Conservation (phyloP, 2,329 filamentous ascomycete genomes). For the Pseudogymnoascus sp. region DNA sequence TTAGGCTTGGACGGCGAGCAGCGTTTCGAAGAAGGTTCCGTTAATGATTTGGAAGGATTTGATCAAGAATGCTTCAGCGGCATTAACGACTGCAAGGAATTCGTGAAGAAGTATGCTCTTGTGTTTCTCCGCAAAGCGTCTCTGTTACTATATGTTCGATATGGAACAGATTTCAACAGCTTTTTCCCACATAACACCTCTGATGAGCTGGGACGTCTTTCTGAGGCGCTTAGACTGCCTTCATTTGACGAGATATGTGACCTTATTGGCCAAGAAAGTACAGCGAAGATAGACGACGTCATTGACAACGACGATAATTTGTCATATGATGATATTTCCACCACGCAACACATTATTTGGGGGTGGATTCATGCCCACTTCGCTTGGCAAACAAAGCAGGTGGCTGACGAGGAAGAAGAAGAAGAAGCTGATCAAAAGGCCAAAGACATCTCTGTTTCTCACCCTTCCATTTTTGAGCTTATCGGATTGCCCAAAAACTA, state of each 20-base stretch:
- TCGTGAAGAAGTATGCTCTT: slow-evolving; percentile 76
- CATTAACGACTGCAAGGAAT: slow-evolving; percentile 46
- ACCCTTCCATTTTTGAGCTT: slow-evolving; percentile 89
- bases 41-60: slow-evolving; percentile 27
- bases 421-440: not conserved
- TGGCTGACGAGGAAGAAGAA: not conserved
- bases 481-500: slow-evolving; percentile 88
- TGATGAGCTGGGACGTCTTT: slow-evolving; percentile 75
- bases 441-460: slow-evolving; percentile 42
- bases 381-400: not conserved
- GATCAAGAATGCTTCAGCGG: slow-evolving; percentile 46
- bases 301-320: not conserved
- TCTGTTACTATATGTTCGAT: slow-evolving; percentile 78
- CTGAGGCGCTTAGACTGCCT: slow-evolving; percentile 65
- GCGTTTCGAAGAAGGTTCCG: slow-evolving; percentile 21
- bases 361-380: slow-evolving; percentile 66
- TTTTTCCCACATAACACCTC: slow-evolving; percentile 49
- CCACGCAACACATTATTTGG: slow-evolving; percentile 37
- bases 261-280: slow-evolving; percentile 30
- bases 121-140: slow-evolving; percentile 78
- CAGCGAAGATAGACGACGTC: not conserved
- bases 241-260: slow-evolving; percentile 70
- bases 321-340: slow-evolving; percentile 17
- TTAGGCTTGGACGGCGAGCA: slow-evolving; percentile 18
- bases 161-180: slow-evolving; percentile 78